phyloP scores from a whole-genome alignment of 257 asterid species.

The Rauvolfia tetraphylla region DNA sequence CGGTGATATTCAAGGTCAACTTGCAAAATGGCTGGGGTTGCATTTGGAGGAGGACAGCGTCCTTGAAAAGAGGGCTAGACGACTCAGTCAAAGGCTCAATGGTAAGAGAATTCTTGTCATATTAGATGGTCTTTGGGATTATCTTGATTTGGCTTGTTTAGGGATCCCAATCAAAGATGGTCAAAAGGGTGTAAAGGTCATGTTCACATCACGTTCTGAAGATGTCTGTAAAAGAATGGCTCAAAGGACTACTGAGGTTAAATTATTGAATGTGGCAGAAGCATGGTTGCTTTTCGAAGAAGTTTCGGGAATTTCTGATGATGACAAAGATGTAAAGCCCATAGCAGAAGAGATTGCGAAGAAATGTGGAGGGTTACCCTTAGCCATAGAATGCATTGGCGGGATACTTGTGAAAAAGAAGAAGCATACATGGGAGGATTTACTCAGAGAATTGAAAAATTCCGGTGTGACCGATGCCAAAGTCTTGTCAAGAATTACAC shows the following conservation, averaged over 20 bases:
- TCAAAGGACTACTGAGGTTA: not conserved
- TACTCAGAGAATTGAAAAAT: slow-evolving; percentile 13
- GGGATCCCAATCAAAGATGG: slow-evolving; percentile 17
- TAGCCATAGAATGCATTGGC: slow-evolving; percentile 11
- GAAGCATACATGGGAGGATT: slow-evolving; percentile 6
- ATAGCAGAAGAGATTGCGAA: slow-evolving; percentile 6
- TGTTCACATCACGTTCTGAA: not conserved
- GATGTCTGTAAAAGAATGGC: slow-evolving; percentile 1
- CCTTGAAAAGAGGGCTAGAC: slow-evolving; percentile 2
- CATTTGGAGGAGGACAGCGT: not conserved
- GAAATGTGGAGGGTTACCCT: slow-evolving; percentile 16
- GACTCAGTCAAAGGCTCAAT: not conserved
- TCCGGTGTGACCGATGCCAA: not conserved
- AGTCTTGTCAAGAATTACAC: slow-evolving; percentile 10
- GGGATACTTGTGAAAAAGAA: not conserved
- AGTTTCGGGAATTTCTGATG: not conserved
- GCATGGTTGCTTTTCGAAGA: not conserved
- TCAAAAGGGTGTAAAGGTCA: slow-evolving; percentile 1
- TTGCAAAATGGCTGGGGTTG: slow-evolving; percentile 7
- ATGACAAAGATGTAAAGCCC: not conserved
- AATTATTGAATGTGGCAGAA: not conserved
- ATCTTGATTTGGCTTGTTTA: slow-evolving; percentile 7
- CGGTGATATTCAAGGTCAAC: slow-evolving; percentile 10
- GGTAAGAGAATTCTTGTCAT: slow-evolving; percentile 18
- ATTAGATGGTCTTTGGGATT: slow-evolving; percentile 19